A percentile compares a stretch with the other conserved stretches of the same genome.
Conservation (phyloP, 2,329 filamentous ascomycete species). For the Lecanicillium sp. region DNA sequence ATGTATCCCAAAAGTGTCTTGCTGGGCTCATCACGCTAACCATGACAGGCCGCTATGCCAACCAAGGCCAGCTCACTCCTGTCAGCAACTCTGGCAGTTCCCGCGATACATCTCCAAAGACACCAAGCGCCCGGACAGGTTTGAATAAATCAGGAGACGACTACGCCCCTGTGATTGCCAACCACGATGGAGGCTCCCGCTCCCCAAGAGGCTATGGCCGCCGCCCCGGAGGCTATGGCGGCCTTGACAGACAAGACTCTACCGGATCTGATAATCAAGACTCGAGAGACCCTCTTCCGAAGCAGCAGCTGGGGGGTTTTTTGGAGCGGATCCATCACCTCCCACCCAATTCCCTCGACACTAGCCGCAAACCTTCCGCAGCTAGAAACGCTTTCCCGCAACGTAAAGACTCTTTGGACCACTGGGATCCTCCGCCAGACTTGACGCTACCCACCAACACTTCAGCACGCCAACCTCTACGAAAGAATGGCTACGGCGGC, state of each 20-base stretch:
- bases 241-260: conserved; percentile 30
- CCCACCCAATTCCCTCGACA: conserved; percentile 4
- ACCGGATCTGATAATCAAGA: conserved; percentile 34
- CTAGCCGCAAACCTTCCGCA: conserved; percentile 2
- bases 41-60: conserved; percentile 44
- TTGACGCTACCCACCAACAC: conserved; percentile 20
- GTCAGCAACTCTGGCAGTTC: conserved; percentile 53
- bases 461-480: not conserved
- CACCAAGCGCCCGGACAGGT: conserved; percentile 38
- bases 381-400: conserved; percentile 4
- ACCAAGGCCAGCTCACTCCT: conserved; percentile 54
- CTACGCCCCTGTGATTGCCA: conserved; percentile 37
- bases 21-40: conserved; percentile 14
- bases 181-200: conserved; percentile 31
- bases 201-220: conserved; percentile 25
- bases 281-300: conserved; percentile 34
- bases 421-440: not conserved
- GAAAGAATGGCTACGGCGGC: conserved; percentile 49
- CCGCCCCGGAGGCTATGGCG: conserved; percentile 43
- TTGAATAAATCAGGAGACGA: conserved; percentile 36
- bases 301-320: conserved; percentile 3
- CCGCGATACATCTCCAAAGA: conserved; percentile 55
- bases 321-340: conserved; percentile 10
- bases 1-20: conserved; percentile 17
- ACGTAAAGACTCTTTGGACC: conserved; percentile 14